Base-by-base conservation (phyloP, 163 green algal species). In the Chlamydomonas reinhardtii region DNA sequence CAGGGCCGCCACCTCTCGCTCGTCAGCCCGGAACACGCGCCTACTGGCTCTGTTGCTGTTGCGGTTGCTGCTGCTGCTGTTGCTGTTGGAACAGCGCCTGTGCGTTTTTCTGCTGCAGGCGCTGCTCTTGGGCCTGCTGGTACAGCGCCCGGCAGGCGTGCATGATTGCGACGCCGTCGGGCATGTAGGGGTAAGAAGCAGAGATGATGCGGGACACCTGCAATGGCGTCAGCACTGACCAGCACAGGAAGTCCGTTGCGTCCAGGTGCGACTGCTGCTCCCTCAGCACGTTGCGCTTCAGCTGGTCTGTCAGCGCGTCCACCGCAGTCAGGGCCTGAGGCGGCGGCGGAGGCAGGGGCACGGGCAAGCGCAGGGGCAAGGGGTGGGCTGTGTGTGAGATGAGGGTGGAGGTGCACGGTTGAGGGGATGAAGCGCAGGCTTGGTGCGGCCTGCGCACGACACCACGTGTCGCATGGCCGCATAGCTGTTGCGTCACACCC, bases 211-310 rank as follows among this genome's bases (percentile, higher is more conserved):
- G 29, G 1, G 25, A 22, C 62, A 70, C 24, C 62, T 70, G 62
- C 27, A 34, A 2, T 8, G 62, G 62, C 4, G 62, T 70, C 12
- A 70, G 27, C 48, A 56, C 48, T 14, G 48, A 56, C 48, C 48
- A 56, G 80, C 80, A 86, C 15, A 86, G 35, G 56, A 80, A 86
- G 56, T 86, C 80, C 3, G n/a, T 25, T 15, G 79, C 52, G 34
- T 86, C 75, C 27, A 27, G 64, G 68, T 86, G 79, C 32, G 68
- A 52, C 79, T 73, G 79, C 27, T 86, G 69, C 70, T 79, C 80
- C 48, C 54, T 73, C 12, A 86, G 27, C 35, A 79, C 56, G 35
- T 66, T 80, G 31, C 79, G 79, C 70, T 78, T 43, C 56, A 85
- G 69, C 69, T 85, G 66, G 69, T 62, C 15, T 2, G 79, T 68